These are phyloP conservation scores for Hygrophoropsis aurantiaca DNA, from an alignment of 768 basidiomycete species.

Conservation along the genomic window DNA sequence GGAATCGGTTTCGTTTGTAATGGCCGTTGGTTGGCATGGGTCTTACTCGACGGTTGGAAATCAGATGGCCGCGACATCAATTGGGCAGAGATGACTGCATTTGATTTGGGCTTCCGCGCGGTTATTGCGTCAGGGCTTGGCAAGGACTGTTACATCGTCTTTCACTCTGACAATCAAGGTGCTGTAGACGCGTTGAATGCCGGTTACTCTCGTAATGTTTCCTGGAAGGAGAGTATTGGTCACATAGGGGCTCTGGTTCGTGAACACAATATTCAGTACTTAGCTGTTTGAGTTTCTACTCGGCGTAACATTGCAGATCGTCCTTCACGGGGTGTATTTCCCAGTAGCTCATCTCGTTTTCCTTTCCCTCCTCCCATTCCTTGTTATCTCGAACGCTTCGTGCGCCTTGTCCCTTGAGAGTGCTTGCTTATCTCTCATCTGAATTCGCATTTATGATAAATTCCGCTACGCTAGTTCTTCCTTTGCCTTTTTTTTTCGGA, in stretches of 20 bases:
- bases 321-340: conserved; percentile 37
- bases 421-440: no score
- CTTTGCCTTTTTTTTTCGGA: no score
- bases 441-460: no score
- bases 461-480: no score
- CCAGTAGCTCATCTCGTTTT: conserved; percentile 9
- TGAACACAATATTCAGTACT: conserved; percentile 3
- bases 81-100: conserved; percentile 46
- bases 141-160: conserved; percentile 17
- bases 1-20: conserved; percentile 42
- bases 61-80: conserved; percentile 32
- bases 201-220: conserved; percentile 17
- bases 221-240: no score
- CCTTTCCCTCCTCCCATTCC: background rate
- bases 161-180: conserved; percentile 43
- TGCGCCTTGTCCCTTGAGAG: no score
- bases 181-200: conserved; percentile 35
- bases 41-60: conserved; percentile 30
- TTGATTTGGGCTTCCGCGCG: conserved; percentile 39
- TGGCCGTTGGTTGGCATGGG: conserved; percentile 40
- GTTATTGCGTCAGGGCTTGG: conserved; percentile 22
- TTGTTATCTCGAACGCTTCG: no score
- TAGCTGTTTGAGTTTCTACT: conserved; percentile 3
- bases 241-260: background rate
- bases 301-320: conserved; percentile 36